Base-by-base conservation (phyloP, 1,284 basidiomycete genomes). In the Stygiomarasmius scandens region DNA sequence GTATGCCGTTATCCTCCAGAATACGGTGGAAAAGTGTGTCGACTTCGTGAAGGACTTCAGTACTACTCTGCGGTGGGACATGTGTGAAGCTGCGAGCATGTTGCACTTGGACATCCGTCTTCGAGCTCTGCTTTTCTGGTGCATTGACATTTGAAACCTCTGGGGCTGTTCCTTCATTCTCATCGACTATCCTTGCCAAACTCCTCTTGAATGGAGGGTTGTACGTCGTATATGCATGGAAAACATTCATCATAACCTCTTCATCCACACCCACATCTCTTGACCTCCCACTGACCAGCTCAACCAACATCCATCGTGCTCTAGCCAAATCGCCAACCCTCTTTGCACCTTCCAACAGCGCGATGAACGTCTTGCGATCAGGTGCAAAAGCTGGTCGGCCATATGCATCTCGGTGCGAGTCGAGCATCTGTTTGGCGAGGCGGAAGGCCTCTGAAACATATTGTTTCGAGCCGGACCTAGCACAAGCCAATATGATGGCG, bases 301-400 rank as follows among this genome's bases (percentile, higher is more conserved):
- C 94, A 0, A 91, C 92, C 55, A 99, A 76, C 57, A 98, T 90
- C 96, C 95, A 98, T 58, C 96, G 79, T 8, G 89, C 87, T 48
- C 93, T 80, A 9, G 82, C 78, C 9, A 99, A 72, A 71, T 98
- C 96, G 0, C 94, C 92, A 0, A 88, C 77, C 3, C 93, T 78
- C 70, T 95, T 97, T 51, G 93, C 91, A 0, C 94, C 95, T 61
- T 96, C 93, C 56, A 99, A 74, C 24, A 99, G 71, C 0, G 93
- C 94, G 52, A 83, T 80, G 72, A 95, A 97, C 0, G 92, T 93
- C 51, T 79, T 76, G 20, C 79, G 69, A 54, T 89, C 84, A 0
- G 95, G 94, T 10, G 78, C 69, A 66, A 90, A 88, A 12, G 76
- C 75, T 11, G 80, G 74, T 3, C 69, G 65, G 1, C 87, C 87